These are phyloP conservation scores for Candida fluviatilis DNA, from an alignment of 805 yeast species.

Conservation along the genomic window DNA sequence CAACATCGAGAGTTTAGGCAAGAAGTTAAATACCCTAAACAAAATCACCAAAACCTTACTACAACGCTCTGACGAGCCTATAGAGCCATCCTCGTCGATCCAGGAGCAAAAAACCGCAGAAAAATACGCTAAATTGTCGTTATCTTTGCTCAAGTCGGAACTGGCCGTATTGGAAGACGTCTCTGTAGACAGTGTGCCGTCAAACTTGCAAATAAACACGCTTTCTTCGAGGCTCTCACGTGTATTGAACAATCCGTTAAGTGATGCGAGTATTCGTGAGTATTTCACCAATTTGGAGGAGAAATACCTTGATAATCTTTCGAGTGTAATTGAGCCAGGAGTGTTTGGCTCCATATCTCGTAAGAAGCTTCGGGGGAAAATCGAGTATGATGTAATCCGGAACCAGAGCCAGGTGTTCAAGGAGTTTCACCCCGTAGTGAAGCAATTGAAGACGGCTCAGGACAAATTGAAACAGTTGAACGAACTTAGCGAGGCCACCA, in stretches of 20 bases:
- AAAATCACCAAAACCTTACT: slow-evolving; percentile 27
- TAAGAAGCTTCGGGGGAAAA: slow-evolving; percentile 52
- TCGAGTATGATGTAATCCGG: slow-evolving; percentile 57
- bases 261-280: slow-evolving; percentile 34
- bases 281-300: slow-evolving; percentile 27
- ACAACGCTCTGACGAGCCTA: slow-evolving; percentile 16
- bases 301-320: slow-evolving; percentile 22
- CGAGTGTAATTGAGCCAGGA: slow-evolving; percentile 40
- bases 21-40: slow-evolving; percentile 30
- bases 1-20: slow-evolving; percentile 33
- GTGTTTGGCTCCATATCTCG: slow-evolving; percentile 58
- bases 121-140: slow-evolving; percentile 46
- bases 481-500: slow-evolving; percentile 25
- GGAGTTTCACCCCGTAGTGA: slow-evolving; percentile 30
- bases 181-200: background rate
- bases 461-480: slow-evolving; percentile 17
- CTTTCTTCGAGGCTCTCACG: slow-evolving; percentile 46
- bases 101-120: slow-evolving; percentile 28
- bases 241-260: slow-evolving; percentile 43
- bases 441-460: slow-evolving; percentile 20
- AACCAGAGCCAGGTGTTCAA: slow-evolving; percentile 40
- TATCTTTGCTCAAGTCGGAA: slow-evolving; percentile 30
- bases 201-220: slow-evolving; percentile 8
- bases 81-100: background rate
- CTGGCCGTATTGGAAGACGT: slow-evolving; percentile 1